Evolutionary conservation across 768 basidiomycete species (phyloP), one percentile per base, ranked within the genome.

Genomic region (Gymnopilus dilepis): DNA sequence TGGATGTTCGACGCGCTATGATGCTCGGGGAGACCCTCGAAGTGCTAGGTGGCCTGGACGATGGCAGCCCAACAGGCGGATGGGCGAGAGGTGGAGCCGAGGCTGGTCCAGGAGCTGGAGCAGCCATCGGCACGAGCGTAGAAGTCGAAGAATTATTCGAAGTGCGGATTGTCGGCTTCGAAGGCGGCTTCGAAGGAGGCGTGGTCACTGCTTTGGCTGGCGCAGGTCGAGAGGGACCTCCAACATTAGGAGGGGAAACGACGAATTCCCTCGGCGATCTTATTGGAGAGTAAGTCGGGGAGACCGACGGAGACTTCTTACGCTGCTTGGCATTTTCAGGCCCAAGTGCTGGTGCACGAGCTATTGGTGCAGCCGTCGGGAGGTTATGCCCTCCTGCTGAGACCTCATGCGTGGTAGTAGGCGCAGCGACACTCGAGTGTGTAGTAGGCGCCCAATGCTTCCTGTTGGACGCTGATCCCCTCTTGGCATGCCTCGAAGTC

Each of bases 1-100:
- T 84, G 41, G 86, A 86, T 15, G 76, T 65, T 48, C 80, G 76
- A 21, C 79, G 80, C 19, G 69, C 70, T 9, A 82, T 69, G 30
- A 70, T 63, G 19, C 70, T 58, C 12, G 71, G 65, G 19, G 69
- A 67, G 41, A 50, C 61, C 6, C 70, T 51, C 31, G 67, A 48
- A 2, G 34, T 40, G 34, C 52, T 54, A 24, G 52, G 52, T 3
- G 52, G 52, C 30, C 52, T 54, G 17, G 9, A 37, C 7, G 38
- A 24, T 13, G 52, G 52, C 11, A 54, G 26, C 12, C 31, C 31
- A 26, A 54, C 56, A 28, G 65, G 26, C 3, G 55, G 41, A 43
- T 22, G 55, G 31, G 41, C 55, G 4, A 19, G 15, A 4, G 64
- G 33, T 57, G 65, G 26, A 53, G 56, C 56, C 47, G n/a, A 26